Evolutionary conservation across 2,329 filamentous ascomycete genomes (phyloP), one percentile per base, ranked within the genome.

Genomic region (Pyrenochaeta sp.): DNA sequence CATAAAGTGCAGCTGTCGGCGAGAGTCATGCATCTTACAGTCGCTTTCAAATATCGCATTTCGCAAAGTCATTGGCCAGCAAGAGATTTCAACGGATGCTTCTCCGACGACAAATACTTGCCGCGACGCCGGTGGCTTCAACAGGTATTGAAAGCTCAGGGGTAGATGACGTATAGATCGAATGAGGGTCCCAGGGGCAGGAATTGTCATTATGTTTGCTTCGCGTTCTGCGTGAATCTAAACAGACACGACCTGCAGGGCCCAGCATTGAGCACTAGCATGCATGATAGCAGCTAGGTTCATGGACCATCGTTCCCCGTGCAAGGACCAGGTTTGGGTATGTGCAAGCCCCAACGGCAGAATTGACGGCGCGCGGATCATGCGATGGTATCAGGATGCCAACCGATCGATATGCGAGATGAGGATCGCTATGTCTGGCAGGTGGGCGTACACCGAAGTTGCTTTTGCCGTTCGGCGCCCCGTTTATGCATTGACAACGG

Each of bases 401-500:
- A 8, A n/a, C 12, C 45, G 45, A 47, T 47, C 45, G n/a, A 34
- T 34, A 19, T 19, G 19, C 44, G 15, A 46, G 27, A 30, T 46
- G 12, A 32, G 13, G 10, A n/a, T 12, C 37, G 32, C n/a, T 19
- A 52, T 58, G 40, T 46, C 24, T 52, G 48, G 37, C 46, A 47
- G 39, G 39, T 52, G 27, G 30, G 55, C 59, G 28, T 47, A 43
- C n/a, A 22, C 27, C 34, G 44, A 44, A 40, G 5, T 61, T 61
- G 48, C 43, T 54, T 58, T 58, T 58, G 42, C 47, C 15, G 37
- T 40, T 52, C 47, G 51, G 51, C 43, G 47, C 39, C 48, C 42
- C 40, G 49, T 52, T 55, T 45, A 49, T 52, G 46, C 48, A 43
- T 34, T 40, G 36, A 36, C 46, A 47, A 45, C 46, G 42, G 54